Conservation (phyloP, 257 asterid genomes). For the Coffea eugenioides region DNA sequence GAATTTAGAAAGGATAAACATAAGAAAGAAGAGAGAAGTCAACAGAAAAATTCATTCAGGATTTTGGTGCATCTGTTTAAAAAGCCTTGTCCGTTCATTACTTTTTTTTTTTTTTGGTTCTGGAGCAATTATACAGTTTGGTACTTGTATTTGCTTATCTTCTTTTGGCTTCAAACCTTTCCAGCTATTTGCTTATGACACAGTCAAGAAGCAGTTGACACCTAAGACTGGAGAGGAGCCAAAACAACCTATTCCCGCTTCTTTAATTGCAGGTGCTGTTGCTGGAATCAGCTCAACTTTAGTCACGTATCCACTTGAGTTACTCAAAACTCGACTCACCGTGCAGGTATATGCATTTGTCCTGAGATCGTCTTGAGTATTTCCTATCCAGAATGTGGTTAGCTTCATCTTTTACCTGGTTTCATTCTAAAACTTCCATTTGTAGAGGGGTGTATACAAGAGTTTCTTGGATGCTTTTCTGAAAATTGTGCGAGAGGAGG, state of each 20-base stretch:
- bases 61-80: too few species aligned
- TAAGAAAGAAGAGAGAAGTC: too few species aligned
- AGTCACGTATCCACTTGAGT: conserved; percentile 54
- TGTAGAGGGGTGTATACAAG: conserved; percentile 51
- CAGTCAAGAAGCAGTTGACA: conserved; percentile 44
- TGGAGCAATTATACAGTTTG: background rate
- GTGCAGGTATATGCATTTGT: conserved; percentile 37
- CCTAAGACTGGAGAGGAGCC: conserved; percentile 49
- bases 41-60: too few species aligned
- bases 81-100: background rate
- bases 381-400: background rate
- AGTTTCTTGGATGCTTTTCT: conserved; percentile 43
- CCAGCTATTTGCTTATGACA: conserved; percentile 56
- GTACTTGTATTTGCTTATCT: background rate
- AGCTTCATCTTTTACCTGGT: background rate
- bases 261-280: conserved; percentile 45
- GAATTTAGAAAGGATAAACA: too few species aligned
- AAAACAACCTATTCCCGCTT: conserved; percentile 35
- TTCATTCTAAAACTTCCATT: background rate
- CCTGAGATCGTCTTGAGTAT: background rate
- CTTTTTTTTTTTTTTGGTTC: background rate
- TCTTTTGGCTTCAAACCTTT: conserved; percentile 4
- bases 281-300: conserved; percentile 54
- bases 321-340: conserved; percentile 55
- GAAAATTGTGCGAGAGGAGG: conserved; percentile 45